Evolutionary conservation across 2,329 filamentous ascomycete species (phyloP), one percentile per base, ranked within the genome.

Genomic region (Ceratocystis diversiconidia): DNA sequence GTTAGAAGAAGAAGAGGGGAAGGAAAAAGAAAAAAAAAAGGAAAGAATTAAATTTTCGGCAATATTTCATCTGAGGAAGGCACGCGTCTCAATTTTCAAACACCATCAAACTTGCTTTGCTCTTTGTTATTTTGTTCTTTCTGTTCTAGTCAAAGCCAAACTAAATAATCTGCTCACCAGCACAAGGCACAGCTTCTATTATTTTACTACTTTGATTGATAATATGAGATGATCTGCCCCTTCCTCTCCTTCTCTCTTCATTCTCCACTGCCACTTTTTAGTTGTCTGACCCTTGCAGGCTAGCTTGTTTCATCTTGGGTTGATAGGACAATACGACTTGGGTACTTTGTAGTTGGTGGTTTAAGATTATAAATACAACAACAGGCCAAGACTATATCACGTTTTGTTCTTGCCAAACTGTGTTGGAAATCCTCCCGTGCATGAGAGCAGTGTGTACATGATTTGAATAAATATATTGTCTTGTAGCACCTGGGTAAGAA

Each of bases 251-350:
- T 12, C 22, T 19, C n/a, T 5, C 19, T 36, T 10, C 6, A 12
- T 36, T 61, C 30, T 36, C 19, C 10, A 60, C 25, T 36, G 3
- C 10, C 55, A 22, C 15, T 55, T 55, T 61, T 30, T 44, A 15
- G 12, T 5, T 19, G n/a, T 12, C 30, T 50, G 22, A 17, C 22
- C 60, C 43, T 17, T 61, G 60, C 60, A 22, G 36, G 12, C 36
- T 41, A 41, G 30, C 61, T n/a, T 36, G 61, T 62, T 62, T 62
- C 61, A 62, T 32, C 12, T 62, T 62, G 15, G 48, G 6, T 30
- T 62, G 22, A 62, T 32, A 17, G 30, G 43, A 48, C 19, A 41
- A 41, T 15, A 41, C 60, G n/a, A 5, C 19, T 6, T 30, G 25
- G 15, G 19, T 19, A 32, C 12, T 22, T 52, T 28, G 19, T 15